These are phyloP conservation scores for Anthoceros angustus DNA, from an alignment of 225 moss, liverwort and hornwort genomes.

Conservation along the genomic window DNA sequence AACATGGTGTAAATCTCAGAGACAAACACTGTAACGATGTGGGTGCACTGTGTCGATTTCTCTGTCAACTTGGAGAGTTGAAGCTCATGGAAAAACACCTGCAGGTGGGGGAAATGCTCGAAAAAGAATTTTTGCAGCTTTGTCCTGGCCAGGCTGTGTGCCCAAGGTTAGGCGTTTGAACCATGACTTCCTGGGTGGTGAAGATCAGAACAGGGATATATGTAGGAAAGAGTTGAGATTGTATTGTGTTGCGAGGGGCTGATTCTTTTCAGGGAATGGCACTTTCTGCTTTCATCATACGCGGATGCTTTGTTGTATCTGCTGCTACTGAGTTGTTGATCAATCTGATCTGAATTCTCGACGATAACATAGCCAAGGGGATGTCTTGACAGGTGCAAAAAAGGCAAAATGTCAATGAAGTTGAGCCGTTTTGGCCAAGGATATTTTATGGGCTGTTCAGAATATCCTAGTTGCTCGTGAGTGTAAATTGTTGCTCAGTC, in stretches of 20 bases:
- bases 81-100: neutral
- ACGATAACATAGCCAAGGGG: neutral
- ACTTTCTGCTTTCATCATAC: neutral
- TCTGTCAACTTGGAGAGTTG: neutral
- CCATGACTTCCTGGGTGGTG: no score
- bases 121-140: neutral
- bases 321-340: neutral
- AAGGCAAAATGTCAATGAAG: slow-evolving; percentile 74
- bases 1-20: slow-evolving; percentile 6
- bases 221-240: neutral
- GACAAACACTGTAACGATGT: neutral
- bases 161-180: no score
- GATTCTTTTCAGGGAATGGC: neutral
- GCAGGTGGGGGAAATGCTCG: neutral
- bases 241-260: neutral
- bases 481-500: slow-evolving; percentile 4
- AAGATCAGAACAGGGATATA: neutral
- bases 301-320: neutral
- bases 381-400: slow-evolving; percentile 47
- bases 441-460: slow-evolving; percentile 84
- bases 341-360: neutral
- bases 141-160: no score
- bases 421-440: slow-evolving; percentile 83
- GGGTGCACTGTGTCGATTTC: neutral
- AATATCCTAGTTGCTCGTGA: slow-evolving; percentile 76